A percentile compares a stretch with the other conserved stretches of the same genome.
phyloP scores from a whole-genome alignment of 306 rosid genomes.

The Benincasa hispida region DNA sequence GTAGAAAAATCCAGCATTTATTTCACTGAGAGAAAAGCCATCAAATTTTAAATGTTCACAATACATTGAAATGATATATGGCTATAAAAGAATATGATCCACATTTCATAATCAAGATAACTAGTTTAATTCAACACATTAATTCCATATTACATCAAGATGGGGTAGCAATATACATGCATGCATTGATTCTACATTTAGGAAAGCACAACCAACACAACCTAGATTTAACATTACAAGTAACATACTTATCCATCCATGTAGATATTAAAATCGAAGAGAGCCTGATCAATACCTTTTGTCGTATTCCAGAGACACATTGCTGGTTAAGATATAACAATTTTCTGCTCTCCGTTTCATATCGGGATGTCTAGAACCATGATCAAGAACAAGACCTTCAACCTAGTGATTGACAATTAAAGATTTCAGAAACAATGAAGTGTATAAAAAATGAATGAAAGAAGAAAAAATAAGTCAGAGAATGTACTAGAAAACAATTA shows the following conservation, averaged over 20 bases:
- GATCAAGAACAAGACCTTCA: conserved; percentile 98
- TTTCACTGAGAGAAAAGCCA: conserved; percentile 50
- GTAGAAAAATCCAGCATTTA: conserved; percentile 97
- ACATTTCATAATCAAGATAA: background rate
- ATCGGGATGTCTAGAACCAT: conserved; percentile 98
- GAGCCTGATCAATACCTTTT: conserved; percentile 43
- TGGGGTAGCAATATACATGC: background rate
- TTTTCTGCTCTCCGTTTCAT: conserved; percentile 95
- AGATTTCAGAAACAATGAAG: background rate
- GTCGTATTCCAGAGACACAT: conserved; percentile 89
- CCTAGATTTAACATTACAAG: background rate
- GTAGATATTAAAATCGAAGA: background rate
- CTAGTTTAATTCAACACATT: background rate
- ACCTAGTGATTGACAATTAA: conserved; percentile 31
- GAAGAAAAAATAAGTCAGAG: background rate
- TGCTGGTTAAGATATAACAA: conserved; percentile 71
- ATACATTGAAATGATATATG: background rate
- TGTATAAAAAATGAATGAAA: background rate
- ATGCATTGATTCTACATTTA: background rate
- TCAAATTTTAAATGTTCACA: conserved; percentile 9
- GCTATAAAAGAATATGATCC: background rate
- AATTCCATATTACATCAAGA: background rate
- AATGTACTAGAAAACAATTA: background rate
- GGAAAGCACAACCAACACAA: background rate
- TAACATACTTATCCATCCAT: background rate